Evolutionary conservation across 2,329 filamentous ascomycete genomes (phyloP).

Genomic region (Fusarium siculi): DNA sequence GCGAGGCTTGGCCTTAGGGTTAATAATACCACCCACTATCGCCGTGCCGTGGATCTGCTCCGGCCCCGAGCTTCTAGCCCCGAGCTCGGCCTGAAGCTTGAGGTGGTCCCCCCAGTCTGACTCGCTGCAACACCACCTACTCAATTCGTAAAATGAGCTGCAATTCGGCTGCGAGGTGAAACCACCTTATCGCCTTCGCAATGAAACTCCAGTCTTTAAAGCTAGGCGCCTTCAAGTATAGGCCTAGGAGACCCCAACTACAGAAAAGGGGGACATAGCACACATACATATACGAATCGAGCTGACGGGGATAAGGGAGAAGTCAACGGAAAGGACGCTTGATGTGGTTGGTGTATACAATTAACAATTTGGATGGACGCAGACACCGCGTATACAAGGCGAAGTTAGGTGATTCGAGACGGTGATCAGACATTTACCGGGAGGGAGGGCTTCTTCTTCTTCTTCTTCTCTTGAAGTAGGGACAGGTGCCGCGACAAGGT

Average conservation of each 20-base stretch:
- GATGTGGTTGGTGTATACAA: conserved; percentile 22
- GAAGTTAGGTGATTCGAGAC: conserved; percentile 26
- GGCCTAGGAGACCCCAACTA: background rate
- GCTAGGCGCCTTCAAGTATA: conserved; percentile 37
- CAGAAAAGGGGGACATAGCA: conserved; percentile 11
- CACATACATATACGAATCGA: conserved; percentile 14
- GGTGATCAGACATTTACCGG: conserved; percentile 26
- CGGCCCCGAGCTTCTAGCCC: conserved; percentile 38
- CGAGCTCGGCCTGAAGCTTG: conserved; percentile 41
- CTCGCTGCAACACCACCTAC: conserved; percentile 35
- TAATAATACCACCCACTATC: conserved; percentile 22
- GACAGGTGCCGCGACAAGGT: conserved; percentile 12
- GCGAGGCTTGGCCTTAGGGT: conserved; percentile 13
- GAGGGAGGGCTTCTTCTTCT: background rate
- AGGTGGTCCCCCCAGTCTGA: conserved; percentile 36
- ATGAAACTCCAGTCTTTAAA: conserved; percentile 32
- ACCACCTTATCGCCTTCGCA: conserved; percentile 22
- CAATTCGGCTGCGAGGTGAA: conserved; percentile 18
- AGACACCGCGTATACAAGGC: conserved; percentile 34
- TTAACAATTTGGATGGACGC: conserved; percentile 15
- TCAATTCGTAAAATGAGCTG: conserved; percentile 33
- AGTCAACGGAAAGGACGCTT: conserved; percentile 8
- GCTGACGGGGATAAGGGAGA: conserved; percentile 6
- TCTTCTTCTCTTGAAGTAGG: background rate
- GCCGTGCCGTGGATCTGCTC: conserved; percentile 29